A percentile compares a stretch with the other conserved stretches of the same genome.
Conservation (phyloP, 331 rosid species). For the Cydonia oblonga region DNA sequence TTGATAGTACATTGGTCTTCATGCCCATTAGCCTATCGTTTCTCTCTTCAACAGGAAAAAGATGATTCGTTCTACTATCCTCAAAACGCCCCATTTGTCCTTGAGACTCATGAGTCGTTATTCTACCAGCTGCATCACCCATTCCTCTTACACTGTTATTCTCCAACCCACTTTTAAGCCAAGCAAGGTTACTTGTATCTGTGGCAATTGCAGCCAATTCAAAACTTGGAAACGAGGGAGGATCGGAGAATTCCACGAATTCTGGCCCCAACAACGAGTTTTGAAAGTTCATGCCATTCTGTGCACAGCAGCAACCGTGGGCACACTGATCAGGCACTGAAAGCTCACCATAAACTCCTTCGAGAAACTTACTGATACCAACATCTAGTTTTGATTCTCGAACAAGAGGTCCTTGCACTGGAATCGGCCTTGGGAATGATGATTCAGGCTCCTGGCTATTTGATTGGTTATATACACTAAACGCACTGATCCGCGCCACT, state of each 20-base stretch:
- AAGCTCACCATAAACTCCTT: constrained; percentile 39
- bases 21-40: constrained; percentile 15
- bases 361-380: constrained; percentile 45
- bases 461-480: constrained; percentile 44
- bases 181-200: constrained; percentile 82
- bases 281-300: constrained; percentile 18
- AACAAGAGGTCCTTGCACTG: constrained; percentile 51
- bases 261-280: constrained; percentile 81
- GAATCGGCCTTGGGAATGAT: constrained; percentile 39
- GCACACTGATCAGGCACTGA: constrained; percentile 71
- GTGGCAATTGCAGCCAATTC: constrained; percentile 92
- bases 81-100: constrained; percentile 34
- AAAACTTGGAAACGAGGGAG: constrained; percentile 60
- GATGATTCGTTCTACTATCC: constrained; percentile 11
- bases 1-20: constrained; percentile 20
- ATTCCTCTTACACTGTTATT: constrained; percentile 53
- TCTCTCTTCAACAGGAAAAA: constrained; percentile 10
- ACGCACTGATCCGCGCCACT: constrained; percentile 71
- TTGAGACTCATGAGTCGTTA: constrained; percentile 31
- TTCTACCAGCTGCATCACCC: constrained; percentile 48
- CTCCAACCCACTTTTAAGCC: constrained; percentile 96
- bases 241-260: constrained; percentile 65
- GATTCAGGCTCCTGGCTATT: constrained; percentile 38
- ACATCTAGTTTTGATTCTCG: constrained; percentile 48
- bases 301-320: constrained; percentile 57